Evolutionary conservation across 1,284 basidiomycete genomes (phyloP).

Genomic region (Cutaneotrichosporon cutaneum): DNA sequence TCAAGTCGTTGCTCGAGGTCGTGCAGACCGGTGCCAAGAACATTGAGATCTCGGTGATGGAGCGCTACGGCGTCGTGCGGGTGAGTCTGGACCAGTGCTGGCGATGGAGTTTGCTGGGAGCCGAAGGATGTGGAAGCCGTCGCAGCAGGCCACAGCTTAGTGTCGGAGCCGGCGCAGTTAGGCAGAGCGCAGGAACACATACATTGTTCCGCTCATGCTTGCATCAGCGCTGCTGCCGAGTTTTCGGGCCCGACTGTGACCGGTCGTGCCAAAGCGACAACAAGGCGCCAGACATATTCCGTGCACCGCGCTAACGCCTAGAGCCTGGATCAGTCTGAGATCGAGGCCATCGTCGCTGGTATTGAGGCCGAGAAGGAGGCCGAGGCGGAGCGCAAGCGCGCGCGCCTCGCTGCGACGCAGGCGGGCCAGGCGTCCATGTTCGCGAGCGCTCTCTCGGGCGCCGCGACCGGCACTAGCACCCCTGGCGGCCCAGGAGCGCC

Average conservation of each 20-base stretch:
- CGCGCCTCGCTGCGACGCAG: conserved; percentile 67
- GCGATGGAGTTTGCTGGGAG: neutral
- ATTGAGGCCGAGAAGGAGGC: conserved; percentile 96
- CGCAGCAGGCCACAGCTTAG: too few species aligned
- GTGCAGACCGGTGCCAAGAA: conserved; percentile 99
- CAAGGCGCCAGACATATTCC: neutral
- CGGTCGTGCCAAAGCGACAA: neutral
- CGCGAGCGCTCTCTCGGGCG: conserved; percentile 35
- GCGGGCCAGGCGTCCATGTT: conserved; percentile 50
- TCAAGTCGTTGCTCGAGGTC: conserved; percentile 95
- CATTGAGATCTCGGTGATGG: conserved; percentile 96
- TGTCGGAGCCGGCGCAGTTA: too few species aligned
- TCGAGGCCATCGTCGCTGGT: conserved; percentile 82
- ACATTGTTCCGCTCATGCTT: neutral
- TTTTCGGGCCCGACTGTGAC: neutral
- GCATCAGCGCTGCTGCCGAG: neutral
- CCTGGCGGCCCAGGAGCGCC: conserved; percentile 21
- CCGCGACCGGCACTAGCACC: conserved; percentile 27
- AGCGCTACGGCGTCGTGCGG: conserved; percentile 83
- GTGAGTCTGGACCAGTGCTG: conserved; percentile 57
- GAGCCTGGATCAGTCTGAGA: conserved; percentile 81
- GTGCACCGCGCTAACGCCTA: conserved; percentile 43
- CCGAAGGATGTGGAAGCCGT: too few species aligned
- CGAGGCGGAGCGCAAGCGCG: conserved; percentile 83
- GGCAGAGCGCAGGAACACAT: neutral